Evolutionary conservation across 768 basidiomycete genomes (phyloP), one percentile per base, ranked within the genome.

Genomic region (Suillus sp.): DNA sequence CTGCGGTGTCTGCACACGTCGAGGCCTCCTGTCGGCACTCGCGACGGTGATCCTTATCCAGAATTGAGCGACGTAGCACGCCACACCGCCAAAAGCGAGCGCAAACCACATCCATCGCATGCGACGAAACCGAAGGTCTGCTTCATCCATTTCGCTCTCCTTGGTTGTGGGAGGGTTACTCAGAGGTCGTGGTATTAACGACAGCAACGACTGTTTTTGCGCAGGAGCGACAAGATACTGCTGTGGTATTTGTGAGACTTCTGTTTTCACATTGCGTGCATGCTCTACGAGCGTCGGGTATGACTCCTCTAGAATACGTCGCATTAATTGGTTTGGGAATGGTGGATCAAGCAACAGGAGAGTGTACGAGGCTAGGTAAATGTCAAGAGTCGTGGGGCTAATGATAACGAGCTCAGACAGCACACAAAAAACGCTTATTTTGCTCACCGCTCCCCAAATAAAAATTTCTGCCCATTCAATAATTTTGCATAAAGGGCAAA

Each of bases 351-450:
- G 64, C 4, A 93, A 75, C 37, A 92, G 78, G 37, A 91, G 79
- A 32, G 89, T 77, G 65, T 92, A 89, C 7, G 91, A 83, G 20
- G 92, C 89, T 22, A 93, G 75, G 42, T 85, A 71, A 27, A 89
- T 71, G 65, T 94, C 92, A 20, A 92, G 72, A 5, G 82, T 80
- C 1, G 88, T 85, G 14, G 82, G 81, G 53, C 91, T 93, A 60
- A 22, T 93, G 60, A 20, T 48, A 55, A 55, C 60, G 10, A 20
- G 53, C 25, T 50, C 59, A 40, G 37, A 58, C 47, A 4, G 38
- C 10, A 47, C 6, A 13, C 53, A 34, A 50, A 53, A 63, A 35
- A 10, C 56, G 13, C 59, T 63, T 27, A n/a, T n/a, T 1, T 40
- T 27, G 62, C 78, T 64, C 62, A 84, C 88, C 74, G 76, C 13